Conservation (phyloP, 73 alveolate genomes). For the Paramecium pentaurelia region DNA sequence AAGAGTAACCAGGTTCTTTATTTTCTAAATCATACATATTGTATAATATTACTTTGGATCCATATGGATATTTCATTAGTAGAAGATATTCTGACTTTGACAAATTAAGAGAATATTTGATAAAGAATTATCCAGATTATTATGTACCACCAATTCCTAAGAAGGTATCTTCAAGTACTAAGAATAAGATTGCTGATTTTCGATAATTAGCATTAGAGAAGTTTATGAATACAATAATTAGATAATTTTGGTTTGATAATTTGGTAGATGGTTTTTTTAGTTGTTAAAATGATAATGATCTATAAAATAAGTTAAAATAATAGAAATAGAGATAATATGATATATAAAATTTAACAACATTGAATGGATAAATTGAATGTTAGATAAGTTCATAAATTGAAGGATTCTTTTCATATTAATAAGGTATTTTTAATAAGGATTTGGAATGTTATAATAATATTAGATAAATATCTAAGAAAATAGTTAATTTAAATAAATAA, state of each 20-base stretch:
- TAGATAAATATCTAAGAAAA: neutral
- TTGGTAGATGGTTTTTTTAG: neutral
- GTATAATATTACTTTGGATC: neutral
- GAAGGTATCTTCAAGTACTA: slow-evolving; percentile 9
- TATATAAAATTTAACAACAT: neutral
- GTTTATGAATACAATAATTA: neutral
- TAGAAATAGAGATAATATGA: neutral
- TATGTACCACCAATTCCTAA: slow-evolving; percentile 27
- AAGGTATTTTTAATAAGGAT: neutral
- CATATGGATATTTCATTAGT: slow-evolving; percentile 2
- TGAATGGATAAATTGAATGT: slow-evolving; percentile 12
- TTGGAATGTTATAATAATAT: neutral
- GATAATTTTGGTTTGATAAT: slow-evolving; percentile 5
- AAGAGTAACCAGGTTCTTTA: neutral
- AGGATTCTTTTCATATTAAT: neutral
- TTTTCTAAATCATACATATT: neutral
- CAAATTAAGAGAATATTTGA: slow-evolving; percentile 25
- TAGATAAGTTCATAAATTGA: slow-evolving; percentile 18
- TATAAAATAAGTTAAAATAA: neutral
- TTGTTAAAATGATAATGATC: slow-evolving; percentile 21
- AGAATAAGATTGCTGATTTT: neutral
- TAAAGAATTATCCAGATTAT: slow-evolving; percentile 21
- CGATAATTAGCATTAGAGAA: neutral
- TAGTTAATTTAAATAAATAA: neutral
- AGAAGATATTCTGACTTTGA: slow-evolving; percentile 42